These are phyloP conservation scores for Prunus dulcis DNA, from an alignment of 306 rosid genomes.

Conservation along the genomic window DNA sequence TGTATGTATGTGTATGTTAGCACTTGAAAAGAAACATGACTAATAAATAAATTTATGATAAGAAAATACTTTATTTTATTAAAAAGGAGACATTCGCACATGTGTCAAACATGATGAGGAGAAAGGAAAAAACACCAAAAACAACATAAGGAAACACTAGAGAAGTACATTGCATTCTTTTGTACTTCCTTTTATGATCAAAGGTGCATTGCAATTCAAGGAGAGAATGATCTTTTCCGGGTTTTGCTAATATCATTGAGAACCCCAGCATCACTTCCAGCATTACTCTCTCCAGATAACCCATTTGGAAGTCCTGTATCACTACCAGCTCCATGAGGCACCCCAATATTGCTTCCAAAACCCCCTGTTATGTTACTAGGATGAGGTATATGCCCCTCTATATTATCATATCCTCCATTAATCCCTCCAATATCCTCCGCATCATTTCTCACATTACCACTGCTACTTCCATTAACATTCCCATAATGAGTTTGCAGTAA, in stretches of 20 bases:
- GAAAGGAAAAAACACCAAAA: no score
- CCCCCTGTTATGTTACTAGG: neutral
- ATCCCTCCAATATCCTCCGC: no score
- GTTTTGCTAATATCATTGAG: neutral
- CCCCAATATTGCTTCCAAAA: neutral
- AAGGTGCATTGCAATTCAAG: neutral
- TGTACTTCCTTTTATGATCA: neutral
- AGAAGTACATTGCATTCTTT: no score
- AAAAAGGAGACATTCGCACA: no score
- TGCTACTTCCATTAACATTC: neutral
- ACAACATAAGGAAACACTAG: no score
- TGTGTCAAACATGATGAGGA: no score
- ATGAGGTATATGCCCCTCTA: neutral
- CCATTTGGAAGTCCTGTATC: neutral
- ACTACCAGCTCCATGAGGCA: neutral
- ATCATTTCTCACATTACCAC: no score
- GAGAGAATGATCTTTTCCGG: neutral
- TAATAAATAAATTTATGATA: no score
- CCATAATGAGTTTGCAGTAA: neutral
- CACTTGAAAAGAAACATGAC: no score
- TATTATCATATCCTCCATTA: neutral
- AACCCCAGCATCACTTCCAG: neutral
- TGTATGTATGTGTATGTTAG: no score
- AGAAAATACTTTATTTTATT: no score
- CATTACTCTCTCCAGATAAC: neutral